Percentiles rank a stretch among this genome's conserved stretches.
phyloP scores from a whole-genome alignment of 495 filamentous ascomycete genomes.

The Tuber magnatum region DNA sequence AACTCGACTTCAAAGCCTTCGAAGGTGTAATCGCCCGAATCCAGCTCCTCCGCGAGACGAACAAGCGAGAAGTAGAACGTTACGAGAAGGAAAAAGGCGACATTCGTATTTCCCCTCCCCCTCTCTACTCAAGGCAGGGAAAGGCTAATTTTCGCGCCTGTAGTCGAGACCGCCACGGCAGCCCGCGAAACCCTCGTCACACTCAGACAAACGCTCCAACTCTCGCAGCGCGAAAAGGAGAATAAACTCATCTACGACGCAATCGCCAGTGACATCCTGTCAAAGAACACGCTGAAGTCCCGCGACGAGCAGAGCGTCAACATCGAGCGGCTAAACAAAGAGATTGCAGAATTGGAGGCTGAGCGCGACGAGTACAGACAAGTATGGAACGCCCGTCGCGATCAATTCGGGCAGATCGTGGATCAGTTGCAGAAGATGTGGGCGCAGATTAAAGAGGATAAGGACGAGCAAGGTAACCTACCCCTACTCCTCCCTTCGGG shows the following conservation, averaged over 20 bases:
- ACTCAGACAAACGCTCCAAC: conserved; percentile 63
- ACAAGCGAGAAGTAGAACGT: conserved; percentile 73
- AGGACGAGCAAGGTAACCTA: conserved; percentile 62
- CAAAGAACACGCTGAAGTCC: conserved; percentile 65
- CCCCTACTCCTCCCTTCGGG: conserved; percentile 39
- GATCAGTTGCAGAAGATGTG: conserved; percentile 82
- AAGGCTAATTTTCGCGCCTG: conserved; percentile 43
- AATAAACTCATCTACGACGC: conserved; percentile 86
- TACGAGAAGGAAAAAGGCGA: conserved; percentile 73
- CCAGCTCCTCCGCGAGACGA: conserved; percentile 77
- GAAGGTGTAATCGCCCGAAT: conserved; percentile 80
- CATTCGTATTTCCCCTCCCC: conserved; percentile 46
- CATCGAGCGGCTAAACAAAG: conserved; percentile 70
- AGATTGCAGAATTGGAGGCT: conserved; percentile 78
- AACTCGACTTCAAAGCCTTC: conserved; percentile 84
- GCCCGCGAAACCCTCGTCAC: conserved; percentile 69
- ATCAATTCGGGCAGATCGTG: conserved; percentile 84
- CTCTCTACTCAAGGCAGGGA: not conserved
- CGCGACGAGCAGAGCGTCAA: conserved; percentile 74
- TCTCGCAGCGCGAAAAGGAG: conserved; percentile 69
- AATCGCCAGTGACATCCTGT: conserved; percentile 57
- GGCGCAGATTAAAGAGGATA: conserved; percentile 84
- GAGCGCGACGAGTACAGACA: conserved; percentile 73
- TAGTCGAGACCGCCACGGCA: conserved; percentile 51
- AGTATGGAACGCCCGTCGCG: conserved; percentile 78